Conservation (phyloP, 805 yeast species). For the Metschnikowia arizonensis region DNA sequence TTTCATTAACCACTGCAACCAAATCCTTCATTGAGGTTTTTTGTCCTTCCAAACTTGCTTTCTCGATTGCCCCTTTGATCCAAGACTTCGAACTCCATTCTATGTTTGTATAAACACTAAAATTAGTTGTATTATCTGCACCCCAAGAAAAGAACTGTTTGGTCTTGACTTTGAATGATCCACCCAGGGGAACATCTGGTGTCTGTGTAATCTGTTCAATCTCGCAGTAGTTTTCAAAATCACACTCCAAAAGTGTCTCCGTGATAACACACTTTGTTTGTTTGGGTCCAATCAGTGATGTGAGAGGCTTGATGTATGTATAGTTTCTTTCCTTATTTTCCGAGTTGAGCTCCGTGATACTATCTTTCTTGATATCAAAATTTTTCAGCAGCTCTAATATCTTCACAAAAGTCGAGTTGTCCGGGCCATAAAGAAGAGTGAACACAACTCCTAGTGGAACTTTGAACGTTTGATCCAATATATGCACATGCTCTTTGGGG, state of each 20-base stretch:
- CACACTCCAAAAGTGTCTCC: constrained; percentile 56
- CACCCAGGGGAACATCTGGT: constrained; percentile 97
- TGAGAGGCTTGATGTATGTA: constrained; percentile 68
- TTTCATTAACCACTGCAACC: constrained; percentile 11
- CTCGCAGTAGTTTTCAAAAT: constrained; percentile 51
- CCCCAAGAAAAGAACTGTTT: constrained; percentile 76
- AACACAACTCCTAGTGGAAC: constrained; percentile 80
- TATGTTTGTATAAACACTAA: constrained; percentile 62
- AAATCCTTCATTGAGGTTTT: constrained; percentile 26
- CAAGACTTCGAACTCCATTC: constrained; percentile 92
- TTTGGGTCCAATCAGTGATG: constrained; percentile 87
- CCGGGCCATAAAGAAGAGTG: constrained; percentile 63
- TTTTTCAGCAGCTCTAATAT: constrained; percentile 31
- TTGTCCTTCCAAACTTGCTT: constrained; percentile 80
- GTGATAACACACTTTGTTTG: constrained; percentile 69
- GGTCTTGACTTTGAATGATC: constrained; percentile 70
- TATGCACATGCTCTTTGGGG: constrained; percentile 40
- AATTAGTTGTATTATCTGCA: constrained; percentile 51
- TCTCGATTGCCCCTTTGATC: constrained; percentile 87
- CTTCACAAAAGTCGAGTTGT: constrained; percentile 39
- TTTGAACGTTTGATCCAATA: constrained; percentile 46
- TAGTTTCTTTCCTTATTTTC: constrained; percentile 48
- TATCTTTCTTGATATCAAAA: constrained; percentile 23
- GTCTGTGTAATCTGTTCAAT: constrained; percentile 65
- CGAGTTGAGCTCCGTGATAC: constrained; percentile 32